A percentile compares a stretch with the other conserved stretches of the same genome.
Conservation (phyloP, 441 rosid genomes). For the Flueggea neowawraea region DNA sequence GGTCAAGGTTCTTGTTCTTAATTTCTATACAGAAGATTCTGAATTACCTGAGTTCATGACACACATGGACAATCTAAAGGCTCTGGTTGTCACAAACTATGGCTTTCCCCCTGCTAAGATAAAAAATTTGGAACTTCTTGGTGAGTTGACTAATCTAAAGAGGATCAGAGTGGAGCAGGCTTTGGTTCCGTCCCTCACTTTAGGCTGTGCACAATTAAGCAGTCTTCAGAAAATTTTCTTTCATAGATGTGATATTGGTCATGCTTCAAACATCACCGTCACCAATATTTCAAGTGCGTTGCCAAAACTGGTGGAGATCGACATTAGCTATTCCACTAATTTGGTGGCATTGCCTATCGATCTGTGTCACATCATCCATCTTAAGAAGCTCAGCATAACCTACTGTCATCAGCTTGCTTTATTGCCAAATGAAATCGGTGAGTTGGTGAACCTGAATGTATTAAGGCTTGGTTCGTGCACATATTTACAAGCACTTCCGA, state of each 20-base stretch:
- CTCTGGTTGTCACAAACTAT: conserved; percentile 30
- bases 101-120: conserved; percentile 26
- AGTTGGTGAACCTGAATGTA: conserved; percentile 25
- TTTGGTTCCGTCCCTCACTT: conserved; percentile 21
- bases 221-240: conserved; percentile 38
- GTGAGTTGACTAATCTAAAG: conserved; percentile 34
- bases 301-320: conserved; percentile 45
- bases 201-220: conserved; percentile 3
- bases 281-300: conserved; percentile 19
- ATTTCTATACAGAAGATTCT: conserved; percentile 31
- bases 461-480: conserved; percentile 46
- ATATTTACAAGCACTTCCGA: conserved; percentile 34
- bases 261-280: conserved; percentile 16
- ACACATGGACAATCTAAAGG: conserved; percentile 39
- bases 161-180: conserved; percentile 49
- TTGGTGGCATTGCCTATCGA: conserved; percentile 30
- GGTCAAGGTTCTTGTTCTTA: conserved; percentile 44
- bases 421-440: conserved; percentile 42
- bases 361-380: conserved; percentile 24
- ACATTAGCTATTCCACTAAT: conserved; percentile 53
- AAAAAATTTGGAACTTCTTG: conserved; percentile 26
- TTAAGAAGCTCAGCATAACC: conserved; percentile 52
- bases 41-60: conserved; percentile 40
- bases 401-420: conserved; percentile 39
- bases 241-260: conserved; percentile 16